Evolutionary conservation across 1,284 basidiomycete genomes (phyloP), one percentile per base, ranked within the genome.

Genomic region (Boletus smithii): DNA sequence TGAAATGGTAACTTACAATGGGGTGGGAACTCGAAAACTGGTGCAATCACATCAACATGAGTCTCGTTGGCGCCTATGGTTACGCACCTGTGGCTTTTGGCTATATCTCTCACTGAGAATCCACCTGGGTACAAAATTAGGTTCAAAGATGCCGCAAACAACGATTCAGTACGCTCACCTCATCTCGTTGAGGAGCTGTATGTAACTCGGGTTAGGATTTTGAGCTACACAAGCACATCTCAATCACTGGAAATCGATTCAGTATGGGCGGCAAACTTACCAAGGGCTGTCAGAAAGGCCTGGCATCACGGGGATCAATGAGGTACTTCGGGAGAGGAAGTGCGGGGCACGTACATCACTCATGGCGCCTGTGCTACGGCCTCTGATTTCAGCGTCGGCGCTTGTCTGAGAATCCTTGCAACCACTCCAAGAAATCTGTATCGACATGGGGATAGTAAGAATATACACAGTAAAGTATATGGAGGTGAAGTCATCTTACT

Each of bases 361-460:
- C 91, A 94, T 94, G 2, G 91, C 91, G 36, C 94, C 95, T 1
- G 90, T 92, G 5, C 87, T 91, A 46, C 77, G 73, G 2, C 91
- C 91, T 4, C 80, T 80, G 66, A 94, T 89, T 44, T 76, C 73
- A 0, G 92, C 87, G 63, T 97, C 94, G 11, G 94, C 94, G 59
- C 88, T 91, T 8, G 94, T 97, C 69, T 97, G 93, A 13, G 82
- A 80, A 63, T 97, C 94, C 62, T 92, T 94, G 70, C 94, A 97
- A 5, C 93, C 95, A 58, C 87, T 88, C 81, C 85, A 94, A 11
- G 81, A 83, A 26, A 90, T 85, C 76, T 79, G 34, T 9, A 49
- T 30, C 5, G n/a, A 11, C 10, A 35, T n/a, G 8, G 16, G 8
- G 17, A 29, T 17, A 20, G 23, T 40, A 27, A 49, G 31, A 4